Evolutionary conservation across 768 basidiomycete genomes (phyloP).

Genomic region (Mycena galericulata): DNA sequence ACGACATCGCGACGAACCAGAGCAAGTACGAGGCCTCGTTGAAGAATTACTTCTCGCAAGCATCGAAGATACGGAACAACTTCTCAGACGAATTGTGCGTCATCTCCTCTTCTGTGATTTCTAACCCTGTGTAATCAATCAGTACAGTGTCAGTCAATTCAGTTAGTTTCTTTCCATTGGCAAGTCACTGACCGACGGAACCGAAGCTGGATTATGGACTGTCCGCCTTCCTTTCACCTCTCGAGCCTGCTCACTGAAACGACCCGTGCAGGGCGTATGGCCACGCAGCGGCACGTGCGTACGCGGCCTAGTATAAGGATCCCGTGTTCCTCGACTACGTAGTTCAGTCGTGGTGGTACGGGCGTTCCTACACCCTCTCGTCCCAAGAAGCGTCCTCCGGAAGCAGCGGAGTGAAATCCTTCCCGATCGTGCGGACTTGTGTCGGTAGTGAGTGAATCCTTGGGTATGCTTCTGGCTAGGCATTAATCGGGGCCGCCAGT

Average conservation of each 20-base stretch:
- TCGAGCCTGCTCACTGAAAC: not conserved
- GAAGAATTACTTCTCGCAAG: not conserved
- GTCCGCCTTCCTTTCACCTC: not conserved
- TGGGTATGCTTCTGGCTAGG: not conserved
- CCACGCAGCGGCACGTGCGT: not conserved
- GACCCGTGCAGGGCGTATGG: too few relatives aligned
- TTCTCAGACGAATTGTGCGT: not conserved
- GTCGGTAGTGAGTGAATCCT: not conserved
- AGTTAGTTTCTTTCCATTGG: not conserved
- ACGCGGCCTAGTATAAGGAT: not conserved
- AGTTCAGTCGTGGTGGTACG: not conserved
- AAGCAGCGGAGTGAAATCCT: too few relatives aligned
- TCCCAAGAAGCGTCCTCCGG: too few relatives aligned
- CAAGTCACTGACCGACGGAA: not conserved
- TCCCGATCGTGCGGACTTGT: too few relatives aligned
- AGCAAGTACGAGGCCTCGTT: not conserved
- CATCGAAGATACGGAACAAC: not conserved
- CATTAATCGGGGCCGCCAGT: not conserved
- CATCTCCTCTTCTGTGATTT: too few relatives aligned
- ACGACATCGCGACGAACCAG: not conserved
- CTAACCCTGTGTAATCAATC: not conserved
- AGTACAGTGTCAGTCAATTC: not conserved
- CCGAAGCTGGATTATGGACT: not conserved
- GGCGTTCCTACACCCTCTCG: too few relatives aligned
- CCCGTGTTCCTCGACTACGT: not conserved